A percentile compares a stretch with the other conserved stretches of the same genome.
Conservation (phyloP, 2,329 filamentous ascomycete genomes). For the Talaromyces islandicus region DNA sequence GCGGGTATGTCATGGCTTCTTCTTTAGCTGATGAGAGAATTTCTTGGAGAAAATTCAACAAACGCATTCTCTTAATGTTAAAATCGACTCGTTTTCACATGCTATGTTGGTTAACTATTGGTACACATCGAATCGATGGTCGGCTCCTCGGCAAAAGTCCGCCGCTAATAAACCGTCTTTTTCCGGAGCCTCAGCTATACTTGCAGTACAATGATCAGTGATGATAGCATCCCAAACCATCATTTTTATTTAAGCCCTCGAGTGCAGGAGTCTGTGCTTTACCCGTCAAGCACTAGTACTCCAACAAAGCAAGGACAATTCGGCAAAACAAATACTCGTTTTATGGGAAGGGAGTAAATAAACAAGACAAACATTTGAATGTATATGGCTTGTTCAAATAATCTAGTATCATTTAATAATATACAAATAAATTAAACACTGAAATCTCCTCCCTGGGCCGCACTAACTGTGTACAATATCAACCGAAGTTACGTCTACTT, state of each 20-base stretch:
- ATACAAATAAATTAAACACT: neutral
- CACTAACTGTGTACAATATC: neutral
- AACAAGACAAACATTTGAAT: neutral
- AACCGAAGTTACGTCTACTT: constrained; percentile 16
- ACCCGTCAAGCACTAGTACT: neutral
- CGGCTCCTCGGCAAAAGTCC: neutral
- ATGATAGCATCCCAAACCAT: neutral
- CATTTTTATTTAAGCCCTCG: neutral
- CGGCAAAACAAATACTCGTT: neutral
- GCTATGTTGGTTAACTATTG: neutral
- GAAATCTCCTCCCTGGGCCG: neutral
- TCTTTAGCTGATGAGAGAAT: neutral
- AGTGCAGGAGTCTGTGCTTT: neutral
- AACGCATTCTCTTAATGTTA: neutral
- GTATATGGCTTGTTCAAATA: neutral
- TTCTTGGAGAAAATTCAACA: neutral
- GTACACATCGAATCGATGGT: neutral
- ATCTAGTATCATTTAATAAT: neutral
- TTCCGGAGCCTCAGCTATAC: neutral
- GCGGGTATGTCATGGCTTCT: constrained; percentile 11
- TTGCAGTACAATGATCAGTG: neutral
- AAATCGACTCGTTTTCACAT: neutral
- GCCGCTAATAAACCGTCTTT: neutral
- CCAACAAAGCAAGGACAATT: too few species aligned
- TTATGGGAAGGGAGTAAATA: neutral